Evolutionary conservation across 441 rosid genomes (phyloP).

Genomic region (Gossypium lobatum): DNA sequence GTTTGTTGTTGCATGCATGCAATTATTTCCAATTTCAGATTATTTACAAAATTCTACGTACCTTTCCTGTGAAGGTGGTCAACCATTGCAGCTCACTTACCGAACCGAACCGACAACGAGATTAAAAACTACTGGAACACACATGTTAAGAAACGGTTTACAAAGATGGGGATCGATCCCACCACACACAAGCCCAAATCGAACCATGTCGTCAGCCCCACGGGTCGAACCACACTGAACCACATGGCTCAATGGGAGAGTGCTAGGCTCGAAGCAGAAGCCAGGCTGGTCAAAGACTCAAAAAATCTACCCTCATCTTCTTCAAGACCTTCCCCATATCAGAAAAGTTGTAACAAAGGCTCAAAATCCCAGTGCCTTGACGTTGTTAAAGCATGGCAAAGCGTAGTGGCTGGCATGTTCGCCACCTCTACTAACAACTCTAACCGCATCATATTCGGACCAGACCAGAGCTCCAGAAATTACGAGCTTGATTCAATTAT

Average conservation of each 20-base stretch:
- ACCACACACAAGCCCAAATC: slow-evolving; percentile 45
- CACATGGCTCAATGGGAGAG: slow-evolving; percentile 59
- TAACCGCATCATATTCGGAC: not conserved
- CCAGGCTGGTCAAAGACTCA: slow-evolving; percentile 33
- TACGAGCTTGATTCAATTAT: not conserved
- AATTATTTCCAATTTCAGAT: not conserved
- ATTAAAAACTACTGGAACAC: slow-evolving; percentile 55
- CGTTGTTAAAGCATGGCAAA: slow-evolving; percentile 40
- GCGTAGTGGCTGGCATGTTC: slow-evolving; percentile 24
- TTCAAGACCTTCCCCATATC: not conserved
- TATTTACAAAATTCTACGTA: not conserved
- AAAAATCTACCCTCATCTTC: slow-evolving; percentile 10
- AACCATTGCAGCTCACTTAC: slow-evolving; percentile 38
- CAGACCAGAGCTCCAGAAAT: not conserved
- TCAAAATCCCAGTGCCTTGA: slow-evolving; percentile 30
- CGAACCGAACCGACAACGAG: slow-evolving; percentile 47
- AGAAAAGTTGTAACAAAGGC: not conserved
- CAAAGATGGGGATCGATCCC: slow-evolving; percentile 51
- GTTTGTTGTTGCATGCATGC: not conserved
- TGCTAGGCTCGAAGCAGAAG: slow-evolving; percentile 47
- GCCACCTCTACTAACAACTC: slow-evolving; percentile 4
- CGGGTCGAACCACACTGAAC: slow-evolving; percentile 26
- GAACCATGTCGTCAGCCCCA: slow-evolving; percentile 18
- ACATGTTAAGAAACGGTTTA: slow-evolving; percentile 37
- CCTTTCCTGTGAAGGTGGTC: slow-evolving; percentile 31